These are phyloP conservation scores for Malus hybrid DNA, from an alignment of 331 rosid species.

Conservation along the genomic window DNA sequence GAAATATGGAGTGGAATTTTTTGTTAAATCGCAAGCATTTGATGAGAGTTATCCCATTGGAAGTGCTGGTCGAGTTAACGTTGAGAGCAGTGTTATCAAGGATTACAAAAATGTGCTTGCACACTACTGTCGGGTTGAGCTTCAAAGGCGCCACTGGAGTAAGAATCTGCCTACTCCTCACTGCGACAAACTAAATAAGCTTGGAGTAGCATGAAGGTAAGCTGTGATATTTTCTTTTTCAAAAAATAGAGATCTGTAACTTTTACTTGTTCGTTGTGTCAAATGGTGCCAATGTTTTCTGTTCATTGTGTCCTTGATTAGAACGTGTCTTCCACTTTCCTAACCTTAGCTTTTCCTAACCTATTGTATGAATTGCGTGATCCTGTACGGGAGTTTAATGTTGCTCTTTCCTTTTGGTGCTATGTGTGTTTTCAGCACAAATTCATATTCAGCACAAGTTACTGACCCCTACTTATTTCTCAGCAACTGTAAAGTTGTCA, in stretches of 20 bases:
- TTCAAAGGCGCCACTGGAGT: conserved; percentile 80
- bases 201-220: conserved; percentile 60
- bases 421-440: too few species aligned
- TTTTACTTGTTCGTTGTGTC: neutral
- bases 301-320: neutral
- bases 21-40: conserved; percentile 45
- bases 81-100: conserved; percentile 56
- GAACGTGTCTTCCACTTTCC: neutral
- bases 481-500: neutral
- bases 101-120: conserved; percentile 61
- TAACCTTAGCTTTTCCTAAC: neutral
- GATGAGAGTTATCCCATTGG: conserved; percentile 57
- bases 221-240: neutral
- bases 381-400: neutral
- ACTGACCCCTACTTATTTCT: neutral
- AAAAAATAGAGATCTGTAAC: neutral
- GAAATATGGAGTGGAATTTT: conserved; percentile 58
- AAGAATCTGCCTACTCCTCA: conserved; percentile 71
- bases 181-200: conserved; percentile 58
- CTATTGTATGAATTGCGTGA: neutral
- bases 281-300: neutral
- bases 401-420: neutral
- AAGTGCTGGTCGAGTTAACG: conserved; percentile 52
- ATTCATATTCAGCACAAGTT: neutral
- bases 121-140: conserved; percentile 74